Conservation (phyloP, 768 basidiomycete genomes). For the Rhodocollybia butyracea region DNA sequence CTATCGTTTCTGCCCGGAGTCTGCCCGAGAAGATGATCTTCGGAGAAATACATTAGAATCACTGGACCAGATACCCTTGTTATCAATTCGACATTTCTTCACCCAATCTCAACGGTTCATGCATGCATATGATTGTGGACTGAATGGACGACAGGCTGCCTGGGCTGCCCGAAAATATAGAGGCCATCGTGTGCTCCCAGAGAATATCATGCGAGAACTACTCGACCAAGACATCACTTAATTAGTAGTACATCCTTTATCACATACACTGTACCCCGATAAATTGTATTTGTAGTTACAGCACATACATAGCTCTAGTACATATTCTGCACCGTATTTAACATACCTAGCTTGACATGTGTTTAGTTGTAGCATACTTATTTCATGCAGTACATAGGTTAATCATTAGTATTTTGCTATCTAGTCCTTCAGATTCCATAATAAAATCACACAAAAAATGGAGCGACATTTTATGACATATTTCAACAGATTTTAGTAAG, state of each 20-base stretch:
- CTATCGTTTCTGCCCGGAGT: constrained; percentile 10
- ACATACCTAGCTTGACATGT: background rate
- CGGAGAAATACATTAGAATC: constrained; percentile 9
- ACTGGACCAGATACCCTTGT: background rate
- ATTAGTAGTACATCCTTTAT: too few relatives aligned
- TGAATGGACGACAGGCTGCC: constrained; percentile 17
- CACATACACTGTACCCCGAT: too few relatives aligned
- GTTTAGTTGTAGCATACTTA: background rate
- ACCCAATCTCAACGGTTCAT: constrained; percentile 13
- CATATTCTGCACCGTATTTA: background rate
- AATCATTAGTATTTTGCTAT: too few relatives aligned
- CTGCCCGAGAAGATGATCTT: background rate
- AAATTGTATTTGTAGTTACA: background rate
- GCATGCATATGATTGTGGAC: constrained; percentile 22
- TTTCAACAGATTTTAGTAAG: background rate
- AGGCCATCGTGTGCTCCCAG: constrained; percentile 16
- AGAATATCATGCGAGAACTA: constrained; percentile 6
- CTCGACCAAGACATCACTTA: background rate
- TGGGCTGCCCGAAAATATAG: constrained; percentile 17
- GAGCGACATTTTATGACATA: background rate
- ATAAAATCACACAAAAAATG: background rate
- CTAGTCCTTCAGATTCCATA: background rate
- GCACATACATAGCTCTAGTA: background rate
- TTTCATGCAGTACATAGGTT: background rate
- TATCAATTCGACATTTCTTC: background rate